phyloP scores from a whole-genome alignment of 495 filamentous ascomycete genomes.

The Hypoxylon crocopeplum region DNA sequence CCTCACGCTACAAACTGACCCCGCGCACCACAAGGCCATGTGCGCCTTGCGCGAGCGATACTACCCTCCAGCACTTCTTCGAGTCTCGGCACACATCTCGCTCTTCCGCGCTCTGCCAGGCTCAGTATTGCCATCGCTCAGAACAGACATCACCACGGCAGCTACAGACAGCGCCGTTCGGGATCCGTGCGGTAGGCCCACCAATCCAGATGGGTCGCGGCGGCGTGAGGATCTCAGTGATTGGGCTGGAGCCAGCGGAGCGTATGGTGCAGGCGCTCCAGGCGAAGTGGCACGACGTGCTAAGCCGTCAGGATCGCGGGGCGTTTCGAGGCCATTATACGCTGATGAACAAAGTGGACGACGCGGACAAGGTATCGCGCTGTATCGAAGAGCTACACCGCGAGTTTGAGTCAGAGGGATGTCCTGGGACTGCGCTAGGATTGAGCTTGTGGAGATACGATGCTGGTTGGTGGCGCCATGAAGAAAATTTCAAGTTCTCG shows the following conservation, averaged over 20 bases:
- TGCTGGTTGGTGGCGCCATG: constrained; percentile 17
- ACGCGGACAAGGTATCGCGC: not conserved
- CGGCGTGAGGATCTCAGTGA: constrained; percentile 2
- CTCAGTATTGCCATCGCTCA: not conserved
- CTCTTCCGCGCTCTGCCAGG: constrained; percentile 16
- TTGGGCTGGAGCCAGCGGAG: constrained; percentile 3
- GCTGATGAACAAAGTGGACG: constrained; percentile 15
- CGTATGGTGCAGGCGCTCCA: not conserved
- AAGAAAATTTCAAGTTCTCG: constrained; percentile 12
- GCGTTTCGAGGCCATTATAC: constrained; percentile 18
- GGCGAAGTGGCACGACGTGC: constrained; percentile 7
- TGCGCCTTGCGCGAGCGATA: constrained; percentile 12
- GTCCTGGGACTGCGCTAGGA: constrained; percentile 3
- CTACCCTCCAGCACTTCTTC: constrained; percentile 9
- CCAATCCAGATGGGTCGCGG: not conserved
- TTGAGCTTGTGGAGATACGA: constrained; percentile 19
- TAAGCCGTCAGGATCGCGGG: constrained; percentile 15
- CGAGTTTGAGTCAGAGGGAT: not conserved
- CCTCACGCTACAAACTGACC: constrained; percentile 4
- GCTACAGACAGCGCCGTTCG: not conserved
- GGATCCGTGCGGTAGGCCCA: constrained; percentile 5
- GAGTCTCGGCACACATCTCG: constrained; percentile 11
- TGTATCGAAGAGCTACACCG: constrained; percentile 4
- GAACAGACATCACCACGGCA: not conserved
- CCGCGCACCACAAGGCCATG: constrained; percentile 1